phyloP scores from a whole-genome alignment of 257 asterid species.

The Primulina huaijiensis region DNA sequence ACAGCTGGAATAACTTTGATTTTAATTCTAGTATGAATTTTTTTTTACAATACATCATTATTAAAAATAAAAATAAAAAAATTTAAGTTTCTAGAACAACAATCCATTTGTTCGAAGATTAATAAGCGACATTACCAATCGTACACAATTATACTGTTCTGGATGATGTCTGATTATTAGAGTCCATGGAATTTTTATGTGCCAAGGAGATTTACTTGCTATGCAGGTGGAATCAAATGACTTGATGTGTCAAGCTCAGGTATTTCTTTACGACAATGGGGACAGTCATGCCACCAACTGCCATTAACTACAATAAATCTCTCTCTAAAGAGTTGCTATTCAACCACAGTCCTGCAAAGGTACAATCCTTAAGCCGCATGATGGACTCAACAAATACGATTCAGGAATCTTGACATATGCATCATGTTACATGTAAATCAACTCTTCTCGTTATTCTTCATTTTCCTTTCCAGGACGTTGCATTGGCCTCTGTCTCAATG shows the following conservation, averaged over 20 bases:
- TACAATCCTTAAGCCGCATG: slow-evolving; percentile 21
- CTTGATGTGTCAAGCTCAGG: slow-evolving; percentile 78
- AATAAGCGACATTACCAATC: no score
- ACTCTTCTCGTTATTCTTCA: slow-evolving; percentile 14
- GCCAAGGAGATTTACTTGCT: not conserved
- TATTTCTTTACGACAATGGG: slow-evolving; percentile 82
- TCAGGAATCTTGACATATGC: not conserved
- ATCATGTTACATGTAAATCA: not conserved
- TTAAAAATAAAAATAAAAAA: no score
- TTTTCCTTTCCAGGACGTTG: slow-evolving; percentile 66
- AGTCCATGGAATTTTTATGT: not conserved
- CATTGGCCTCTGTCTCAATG: slow-evolving; percentile 96
- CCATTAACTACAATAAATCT: slow-evolving; percentile 76
- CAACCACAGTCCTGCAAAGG: slow-evolving; percentile 95
- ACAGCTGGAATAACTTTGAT: no score
- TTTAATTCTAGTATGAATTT: no score
- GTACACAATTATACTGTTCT: not conserved
- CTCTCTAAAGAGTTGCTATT: slow-evolving; percentile 74
- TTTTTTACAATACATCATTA: no score
- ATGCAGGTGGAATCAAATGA: slow-evolving; percentile 75
- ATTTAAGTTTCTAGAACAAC: no score
- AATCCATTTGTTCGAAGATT: no score
- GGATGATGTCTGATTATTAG: not conserved
- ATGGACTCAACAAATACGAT: not conserved
- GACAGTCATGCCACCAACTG: slow-evolving; percentile 76